Evolutionary conservation across 805 yeast species (phyloP).

Genomic region (Candida palmyrensis): DNA sequence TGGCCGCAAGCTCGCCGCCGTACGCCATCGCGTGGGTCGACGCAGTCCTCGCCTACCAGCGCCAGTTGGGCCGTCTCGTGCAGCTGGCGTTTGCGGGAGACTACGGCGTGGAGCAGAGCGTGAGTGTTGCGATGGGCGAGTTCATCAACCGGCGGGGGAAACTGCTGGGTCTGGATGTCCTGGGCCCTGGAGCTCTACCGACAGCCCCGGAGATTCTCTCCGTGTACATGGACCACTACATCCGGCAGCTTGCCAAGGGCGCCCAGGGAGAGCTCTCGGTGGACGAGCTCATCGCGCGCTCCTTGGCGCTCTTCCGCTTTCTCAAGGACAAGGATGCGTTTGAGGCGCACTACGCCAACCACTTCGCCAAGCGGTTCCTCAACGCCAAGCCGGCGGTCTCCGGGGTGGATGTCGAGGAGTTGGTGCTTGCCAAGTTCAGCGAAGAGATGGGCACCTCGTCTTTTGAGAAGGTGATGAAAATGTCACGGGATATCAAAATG

Average conservation of each 20-base stretch:
- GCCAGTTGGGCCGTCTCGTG: constrained; percentile 46
- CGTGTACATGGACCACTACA: constrained; percentile 34
- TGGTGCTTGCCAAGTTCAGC: constrained; percentile 59
- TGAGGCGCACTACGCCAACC: constrained; percentile 80
- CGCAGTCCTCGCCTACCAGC: constrained; percentile 46
- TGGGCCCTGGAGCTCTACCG: constrained; percentile 16
- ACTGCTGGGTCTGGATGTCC: constrained; percentile 38
- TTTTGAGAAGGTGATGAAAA: constrained; percentile 75
- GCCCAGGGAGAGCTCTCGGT: constrained; percentile 8
- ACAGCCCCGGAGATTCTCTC: constrained; percentile 34
- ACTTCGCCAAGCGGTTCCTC: constrained; percentile 71
- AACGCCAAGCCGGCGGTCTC: constrained; percentile 27
- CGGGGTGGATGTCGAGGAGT: constrained; percentile 62
- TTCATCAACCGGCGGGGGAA: constrained; percentile 58
- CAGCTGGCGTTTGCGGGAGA: constrained; percentile 46
- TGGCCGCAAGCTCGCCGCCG: constrained; percentile 28
- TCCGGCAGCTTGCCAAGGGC: constrained; percentile 28
- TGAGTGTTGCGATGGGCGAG: constrained; percentile 57
- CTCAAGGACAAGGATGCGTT: constrained; percentile 81
- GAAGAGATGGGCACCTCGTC: constrained; percentile 78
- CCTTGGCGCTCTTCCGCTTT: constrained; percentile 60
- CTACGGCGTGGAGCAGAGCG: constrained; percentile 44
- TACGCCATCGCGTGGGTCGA: constrained; percentile 70
- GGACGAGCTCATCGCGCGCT: constrained; percentile 42
- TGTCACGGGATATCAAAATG: constrained; percentile 74